Base-by-base conservation (phyloP, 2,329 filamentous ascomycete genomes). In the Penicillium sp. region DNA sequence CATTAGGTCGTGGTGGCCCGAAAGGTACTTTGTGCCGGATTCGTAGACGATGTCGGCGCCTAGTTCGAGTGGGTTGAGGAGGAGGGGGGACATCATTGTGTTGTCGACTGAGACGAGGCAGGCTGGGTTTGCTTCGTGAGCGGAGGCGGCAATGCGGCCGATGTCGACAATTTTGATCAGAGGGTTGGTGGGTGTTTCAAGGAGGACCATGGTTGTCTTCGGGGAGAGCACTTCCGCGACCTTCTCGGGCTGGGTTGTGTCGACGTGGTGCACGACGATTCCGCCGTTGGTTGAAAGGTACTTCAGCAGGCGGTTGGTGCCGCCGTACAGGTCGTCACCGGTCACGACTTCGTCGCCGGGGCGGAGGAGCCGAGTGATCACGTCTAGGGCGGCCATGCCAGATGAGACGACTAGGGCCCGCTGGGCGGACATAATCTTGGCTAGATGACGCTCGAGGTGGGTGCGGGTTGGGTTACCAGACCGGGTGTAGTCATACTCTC, bases 1-100 rank as follows among this genome's bases (percentile, higher is more conserved):
- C 94, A 99, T 99, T 68, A 99, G 88, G 69, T 99, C 95, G 78
- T 99, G 94, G 72, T 99, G 94, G 28, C 94, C 94, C 1, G 92
- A 97, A 5, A 99, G 81, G 67, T 99, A 99, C 73, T 99, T 99
- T 22, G 94, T 99, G 50, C 94, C 94, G 24, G 89, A 95, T 76
- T 99, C 94, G 74, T 99, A 99, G 50, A 95, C 90, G 61, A 99
- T 88, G 66, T 99, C 94, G 14, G 92, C 92, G 51, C 95, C 94
- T 25, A 97, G 81, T 55, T 97, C 92, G 16, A 99, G 83, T 5
- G 94, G 94, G 75, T 96, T 97, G 66, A 87, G 87, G 7, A 99
- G 85, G 78, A 96, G 87, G 10, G 94, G 94, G 2, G 92, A 96
- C 60, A 99, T 86, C 94, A 99, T 99, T 51, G 94, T 99, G 78